These are phyloP conservation scores for Tetrapisispora taiwanensis DNA, from an alignment of 805 yeast genomes.

Conservation along the genomic window DNA sequence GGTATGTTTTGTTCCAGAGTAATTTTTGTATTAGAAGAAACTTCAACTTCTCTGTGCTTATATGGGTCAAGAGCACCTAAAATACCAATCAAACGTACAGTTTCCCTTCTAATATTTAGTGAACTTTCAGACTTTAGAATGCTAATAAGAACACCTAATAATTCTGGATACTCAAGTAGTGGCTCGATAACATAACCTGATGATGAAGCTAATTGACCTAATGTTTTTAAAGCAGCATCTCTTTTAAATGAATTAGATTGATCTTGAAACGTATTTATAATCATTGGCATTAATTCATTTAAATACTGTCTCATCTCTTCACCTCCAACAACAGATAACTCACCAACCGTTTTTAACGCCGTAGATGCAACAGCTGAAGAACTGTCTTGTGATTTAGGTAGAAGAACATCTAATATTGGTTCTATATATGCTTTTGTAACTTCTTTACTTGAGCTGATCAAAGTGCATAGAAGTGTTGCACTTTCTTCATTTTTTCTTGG, in stretches of 20 bases:
- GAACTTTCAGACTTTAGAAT: conserved; percentile 76
- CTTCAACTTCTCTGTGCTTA: conserved; percentile 84
- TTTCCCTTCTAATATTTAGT: conserved; percentile 67
- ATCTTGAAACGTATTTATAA: conserved; percentile 81
- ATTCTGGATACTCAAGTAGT: conserved; percentile 78
- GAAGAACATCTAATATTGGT: conserved; percentile 76
- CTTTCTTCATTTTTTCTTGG: conserved; percentile 78
- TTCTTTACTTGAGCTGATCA: conserved; percentile 69
- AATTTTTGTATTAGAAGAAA: conserved; percentile 40
- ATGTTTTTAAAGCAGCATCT: conserved; percentile 77
- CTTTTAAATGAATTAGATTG: conserved; percentile 82
- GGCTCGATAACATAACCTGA: conserved; percentile 96
- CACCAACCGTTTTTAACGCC: conserved; percentile 81
- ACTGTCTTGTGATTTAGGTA: conserved; percentile 63
- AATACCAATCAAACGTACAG: conserved; percentile 82
- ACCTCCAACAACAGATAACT: conserved; percentile 78
- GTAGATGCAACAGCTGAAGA: conserved; percentile 80
- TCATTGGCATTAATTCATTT: conserved; percentile 72
- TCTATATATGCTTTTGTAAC: conserved; percentile 85
- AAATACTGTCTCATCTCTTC: conserved; percentile 68
- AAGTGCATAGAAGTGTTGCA: conserved; percentile 59
- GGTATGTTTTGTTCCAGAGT: conserved; percentile 74
- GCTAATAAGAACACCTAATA: conserved; percentile 69
- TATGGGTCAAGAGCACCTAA: conserved; percentile 96
- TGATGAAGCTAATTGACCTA: conserved; percentile 82